Evolutionary conservation across 2,329 filamentous ascomycete species (phyloP), one percentile per base, ranked within the genome.

Genomic region (Pezicula carpinea): DNA sequence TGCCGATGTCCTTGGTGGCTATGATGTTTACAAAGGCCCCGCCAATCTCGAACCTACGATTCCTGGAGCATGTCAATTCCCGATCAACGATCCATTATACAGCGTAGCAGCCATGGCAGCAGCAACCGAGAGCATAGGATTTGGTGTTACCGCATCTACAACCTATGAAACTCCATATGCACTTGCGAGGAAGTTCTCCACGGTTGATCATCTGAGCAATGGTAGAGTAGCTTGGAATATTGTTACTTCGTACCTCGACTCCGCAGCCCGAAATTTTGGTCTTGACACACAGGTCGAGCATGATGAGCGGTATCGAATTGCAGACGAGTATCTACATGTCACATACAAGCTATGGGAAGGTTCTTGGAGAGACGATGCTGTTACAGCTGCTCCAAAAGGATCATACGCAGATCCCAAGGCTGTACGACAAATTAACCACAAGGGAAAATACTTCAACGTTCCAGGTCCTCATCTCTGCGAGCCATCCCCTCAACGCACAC

Each of bases 141-240:
- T 87, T 50, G 83, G 83, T 1, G 79, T 87, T 1, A 87, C 83
- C 0, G 75, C 82, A 0, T 77, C 78, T 1, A 85, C 83, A 0
- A 85, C 80, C 0, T 87, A 87, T 51, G 83, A 87, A 60, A 76
- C 80, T 59, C 82, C 83, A 0, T 86, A 84, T 57, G 79, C 83
- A 55, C 66, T 86, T 11, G 82, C 83, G 0, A 63, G 82, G n/a
- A 66, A 81, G 17, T 61, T 86, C 8, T 79, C 76, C 5, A 86
- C 82, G 0, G 69, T 85, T 0, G 83, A 86, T 56, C 83, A 86
- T 60, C 65, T 86, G 11, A 79, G 79, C 1, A 78, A 76, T 41
- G 80, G 82, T 21, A 70, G 82, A 66, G 33, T 53, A 0, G 52
- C 49, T 18, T 50, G 50, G 31, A 58, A 77, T 66, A 76, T 86